phyloP scores from a whole-genome alignment of 208 protist genomes.

The Crithidia brevicula region DNA sequence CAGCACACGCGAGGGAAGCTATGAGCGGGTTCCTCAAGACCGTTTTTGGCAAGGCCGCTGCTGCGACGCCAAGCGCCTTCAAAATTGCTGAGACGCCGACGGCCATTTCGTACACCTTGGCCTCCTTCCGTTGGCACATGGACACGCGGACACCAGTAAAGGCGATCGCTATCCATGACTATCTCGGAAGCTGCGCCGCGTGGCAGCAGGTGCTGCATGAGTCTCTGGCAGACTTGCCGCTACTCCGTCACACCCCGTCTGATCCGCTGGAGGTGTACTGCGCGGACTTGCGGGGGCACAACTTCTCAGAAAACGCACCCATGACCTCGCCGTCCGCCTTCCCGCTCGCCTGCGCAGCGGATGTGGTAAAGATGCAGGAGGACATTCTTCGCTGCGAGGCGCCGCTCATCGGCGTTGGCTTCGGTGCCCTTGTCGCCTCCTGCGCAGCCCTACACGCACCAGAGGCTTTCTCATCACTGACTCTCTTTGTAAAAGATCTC shows the following conservation, averaged over 20 bases:
- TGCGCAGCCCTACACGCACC: constrained; percentile 65
- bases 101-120: constrained; percentile 57
- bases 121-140: constrained; percentile 82
- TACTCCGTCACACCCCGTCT: constrained; percentile 44
- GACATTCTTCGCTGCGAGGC: constrained; percentile 53
- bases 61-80: constrained; percentile 1
- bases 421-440: constrained; percentile 73
- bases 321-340: constrained; percentile 29
- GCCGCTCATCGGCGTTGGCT: constrained; percentile 60
- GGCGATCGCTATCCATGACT: constrained; percentile 80
- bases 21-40: constrained; percentile 39
- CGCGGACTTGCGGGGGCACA: constrained; percentile 80
- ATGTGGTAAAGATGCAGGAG: constrained; percentile 59
- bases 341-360: constrained; percentile 54
- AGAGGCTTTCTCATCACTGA: constrained; percentile 54
- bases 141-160: constrained; percentile 70
- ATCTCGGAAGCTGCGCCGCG: constrained; percentile 50
- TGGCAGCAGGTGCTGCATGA: constrained; percentile 73
- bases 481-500: constrained; percentile 61
- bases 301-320: constrained; percentile 42
- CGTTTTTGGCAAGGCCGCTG: constrained; percentile 26
- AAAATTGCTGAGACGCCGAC: constrained; percentile 31
- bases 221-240: constrained; percentile 45
- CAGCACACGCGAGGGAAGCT: background rate
- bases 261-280: constrained; percentile 81